phyloP scores from a whole-genome alignment of 306 rosid genomes.

The Glycyrrhiza uralensis region DNA sequence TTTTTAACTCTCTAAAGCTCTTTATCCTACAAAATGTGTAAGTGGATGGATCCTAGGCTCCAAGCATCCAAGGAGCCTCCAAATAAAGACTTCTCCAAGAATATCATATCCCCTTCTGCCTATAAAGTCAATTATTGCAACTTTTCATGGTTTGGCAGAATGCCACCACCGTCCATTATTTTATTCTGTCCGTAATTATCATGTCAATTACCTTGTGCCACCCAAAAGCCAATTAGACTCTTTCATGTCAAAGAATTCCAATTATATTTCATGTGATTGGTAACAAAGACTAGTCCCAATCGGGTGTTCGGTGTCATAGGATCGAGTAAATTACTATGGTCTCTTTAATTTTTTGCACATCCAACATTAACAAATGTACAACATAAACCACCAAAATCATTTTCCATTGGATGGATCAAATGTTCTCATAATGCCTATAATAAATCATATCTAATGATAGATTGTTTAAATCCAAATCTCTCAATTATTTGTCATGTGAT shows the following conservation, averaged over 20 bases:
- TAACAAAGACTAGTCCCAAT: constrained; percentile 33
- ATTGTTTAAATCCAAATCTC: background rate
- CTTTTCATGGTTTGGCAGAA: constrained; percentile 35
- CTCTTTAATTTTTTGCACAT: constrained; percentile 13
- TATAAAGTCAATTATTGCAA: constrained; percentile 27
- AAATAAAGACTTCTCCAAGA: constrained; percentile 20
- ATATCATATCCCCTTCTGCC: background rate
- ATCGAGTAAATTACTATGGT: background rate
- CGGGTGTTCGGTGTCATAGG: constrained; percentile 16
- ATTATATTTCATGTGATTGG: constrained; percentile 22
- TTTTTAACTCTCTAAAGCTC: constrained; percentile 14
- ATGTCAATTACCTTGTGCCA: background rate
- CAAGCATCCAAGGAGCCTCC: constrained; percentile 11
- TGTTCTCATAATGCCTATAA: background rate
- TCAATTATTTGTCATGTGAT: too few relatives aligned
- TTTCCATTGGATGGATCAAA: background rate
- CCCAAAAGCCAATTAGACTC: background rate
- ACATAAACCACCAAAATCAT: too few relatives aligned
- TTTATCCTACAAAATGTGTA: background rate
- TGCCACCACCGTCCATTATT: constrained; percentile 29
- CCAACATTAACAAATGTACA: background rate
- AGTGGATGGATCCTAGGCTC: constrained; percentile 35
- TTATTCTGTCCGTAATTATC: background rate
- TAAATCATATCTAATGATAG: background rate
- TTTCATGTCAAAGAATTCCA: constrained; percentile 6